Evolutionary conservation across 306 rosid species (phyloP).

Genomic region (Echinosophora koreensis): DNA sequence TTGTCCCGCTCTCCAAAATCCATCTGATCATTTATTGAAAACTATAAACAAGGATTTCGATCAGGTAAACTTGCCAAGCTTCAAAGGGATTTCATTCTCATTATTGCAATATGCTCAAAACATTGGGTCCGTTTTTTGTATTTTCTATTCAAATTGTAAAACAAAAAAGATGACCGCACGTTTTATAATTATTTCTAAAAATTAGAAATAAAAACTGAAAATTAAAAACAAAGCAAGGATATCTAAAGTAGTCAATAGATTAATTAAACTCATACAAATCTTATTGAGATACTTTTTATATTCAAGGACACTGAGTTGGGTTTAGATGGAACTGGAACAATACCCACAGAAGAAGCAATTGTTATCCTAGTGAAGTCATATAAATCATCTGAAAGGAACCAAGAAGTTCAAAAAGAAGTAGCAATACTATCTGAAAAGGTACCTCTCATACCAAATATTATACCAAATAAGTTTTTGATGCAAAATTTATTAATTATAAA

Average conservation of each 20-base stretch:
- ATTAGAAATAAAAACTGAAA: too few relatives aligned
- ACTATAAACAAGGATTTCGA: conserved; percentile 70
- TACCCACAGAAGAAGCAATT: conserved; percentile 40
- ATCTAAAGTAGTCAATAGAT: background rate
- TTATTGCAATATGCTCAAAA: background rate
- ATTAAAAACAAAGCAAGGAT: too few relatives aligned
- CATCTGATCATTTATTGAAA: conserved; percentile 65
- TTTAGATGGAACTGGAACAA: conserved; percentile 4
- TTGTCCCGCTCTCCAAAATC: conserved; percentile 60
- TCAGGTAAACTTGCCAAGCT: conserved; percentile 40
- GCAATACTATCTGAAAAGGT: conserved; percentile 45
- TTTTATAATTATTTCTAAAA: too few relatives aligned
- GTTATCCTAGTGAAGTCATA: conserved; percentile 1
- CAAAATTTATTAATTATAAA: background rate
- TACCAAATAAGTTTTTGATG: background rate
- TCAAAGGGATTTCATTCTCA: background rate
- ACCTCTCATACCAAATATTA: background rate
- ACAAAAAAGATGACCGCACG: too few relatives aligned
- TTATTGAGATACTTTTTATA: background rate
- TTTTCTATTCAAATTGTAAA: too few relatives aligned
- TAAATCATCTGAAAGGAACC: conserved; percentile 28
- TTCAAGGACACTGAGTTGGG: conserved; percentile 46
- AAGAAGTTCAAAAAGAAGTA: conserved; percentile 26
- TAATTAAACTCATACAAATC: background rate
- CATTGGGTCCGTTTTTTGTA: too few relatives aligned